phyloP scores from a whole-genome alignment of 108 stramenopile genomes.

The Cyclotella baltica region DNA sequence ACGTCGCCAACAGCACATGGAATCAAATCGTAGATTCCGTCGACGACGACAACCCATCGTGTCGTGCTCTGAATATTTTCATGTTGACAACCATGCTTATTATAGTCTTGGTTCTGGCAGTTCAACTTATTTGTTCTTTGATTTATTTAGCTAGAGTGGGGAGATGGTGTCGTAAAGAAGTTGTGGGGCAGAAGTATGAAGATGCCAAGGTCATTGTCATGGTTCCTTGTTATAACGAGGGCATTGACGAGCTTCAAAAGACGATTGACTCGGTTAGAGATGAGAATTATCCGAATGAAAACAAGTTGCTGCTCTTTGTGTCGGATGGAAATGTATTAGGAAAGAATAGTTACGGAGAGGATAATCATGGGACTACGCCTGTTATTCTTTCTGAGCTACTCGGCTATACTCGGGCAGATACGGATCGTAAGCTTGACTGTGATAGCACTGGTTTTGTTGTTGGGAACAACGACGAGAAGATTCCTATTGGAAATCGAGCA shows the following conservation, averaged over 20 bases:
- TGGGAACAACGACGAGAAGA: no score
- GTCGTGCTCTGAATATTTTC: background rate
- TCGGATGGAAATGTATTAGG: constrained; percentile 66
- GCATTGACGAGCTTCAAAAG: constrained; percentile 55
- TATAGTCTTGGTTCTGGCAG: constrained; percentile 44
- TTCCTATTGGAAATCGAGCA: constrained; percentile 40
- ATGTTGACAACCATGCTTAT: constrained; percentile 56
- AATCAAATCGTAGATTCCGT: no score
- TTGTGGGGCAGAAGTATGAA: no score
- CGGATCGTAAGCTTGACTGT: constrained; percentile 42
- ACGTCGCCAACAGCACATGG: no score
- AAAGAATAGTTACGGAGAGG: no score
- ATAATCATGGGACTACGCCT: constrained; percentile 46
- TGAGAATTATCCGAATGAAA: constrained; percentile 53
- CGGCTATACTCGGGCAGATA: constrained; percentile 35
- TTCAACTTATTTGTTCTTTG: constrained; percentile 58
- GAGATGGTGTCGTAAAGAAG: constrained; percentile 21
- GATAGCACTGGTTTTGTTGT: constrained; percentile 58
- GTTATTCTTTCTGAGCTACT: constrained; percentile 41
- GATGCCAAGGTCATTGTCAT: constrained; percentile 55
- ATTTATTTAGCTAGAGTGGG: constrained; percentile 46
- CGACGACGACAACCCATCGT: no score
- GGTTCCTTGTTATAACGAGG: constrained; percentile 72
- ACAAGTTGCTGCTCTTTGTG: constrained; percentile 60
- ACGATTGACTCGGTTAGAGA: constrained; percentile 57